Conservation (phyloP, 805 yeast species). For the Suhomyces pyralidae region DNA sequence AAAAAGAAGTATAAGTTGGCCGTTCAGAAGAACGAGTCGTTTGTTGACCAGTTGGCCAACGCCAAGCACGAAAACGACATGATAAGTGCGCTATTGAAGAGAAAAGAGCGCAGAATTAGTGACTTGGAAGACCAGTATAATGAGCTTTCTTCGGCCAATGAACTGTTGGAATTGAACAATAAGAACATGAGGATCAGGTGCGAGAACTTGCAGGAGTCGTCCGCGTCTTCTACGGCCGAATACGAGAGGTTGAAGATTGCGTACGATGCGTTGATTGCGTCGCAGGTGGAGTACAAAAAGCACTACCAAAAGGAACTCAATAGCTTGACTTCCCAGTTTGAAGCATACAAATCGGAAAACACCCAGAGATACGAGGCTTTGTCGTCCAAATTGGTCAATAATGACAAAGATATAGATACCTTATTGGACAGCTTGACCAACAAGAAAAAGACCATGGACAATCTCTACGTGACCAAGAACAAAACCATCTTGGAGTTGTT, state of each 20-base stretch:
- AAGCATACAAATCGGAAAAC: slow-evolving; percentile 34
- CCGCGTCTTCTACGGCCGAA: slow-evolving; percentile 47
- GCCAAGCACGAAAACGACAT: slow-evolving; percentile 77
- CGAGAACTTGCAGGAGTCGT: slow-evolving; percentile 46
- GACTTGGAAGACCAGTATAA: slow-evolving; percentile 62
- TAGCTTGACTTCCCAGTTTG: slow-evolving; percentile 35
- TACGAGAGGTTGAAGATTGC: slow-evolving; percentile 54
- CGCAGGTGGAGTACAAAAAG: slow-evolving; percentile 51
- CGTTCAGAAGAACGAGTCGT: slow-evolving; percentile 48
- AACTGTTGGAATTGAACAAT: slow-evolving; percentile 47
- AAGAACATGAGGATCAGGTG: slow-evolving; percentile 51
- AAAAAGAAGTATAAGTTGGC: slow-evolving; percentile 50
- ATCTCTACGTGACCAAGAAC: slow-evolving; percentile 47
- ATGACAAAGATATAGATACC: slow-evolving; percentile 50
- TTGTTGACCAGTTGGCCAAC: slow-evolving; percentile 63
- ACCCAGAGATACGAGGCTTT: slow-evolving; percentile 35
- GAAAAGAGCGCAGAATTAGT: slow-evolving; percentile 66
- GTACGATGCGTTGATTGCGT: slow-evolving; percentile 53
- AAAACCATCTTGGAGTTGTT: slow-evolving; percentile 42
- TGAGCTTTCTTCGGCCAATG: slow-evolving; percentile 46
- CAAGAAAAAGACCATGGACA: slow-evolving; percentile 49
- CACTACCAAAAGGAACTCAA: slow-evolving; percentile 46
- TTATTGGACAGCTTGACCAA: slow-evolving; percentile 47
- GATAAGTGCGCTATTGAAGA: slow-evolving; percentile 59
- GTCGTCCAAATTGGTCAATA: slow-evolving; percentile 34